A percentile compares a stretch with the other conserved stretches of the same genome.
Evolutionary conservation across 2,329 filamentous ascomycete species (phyloP).

Genomic region (Aspergillus novofumigatus): DNA sequence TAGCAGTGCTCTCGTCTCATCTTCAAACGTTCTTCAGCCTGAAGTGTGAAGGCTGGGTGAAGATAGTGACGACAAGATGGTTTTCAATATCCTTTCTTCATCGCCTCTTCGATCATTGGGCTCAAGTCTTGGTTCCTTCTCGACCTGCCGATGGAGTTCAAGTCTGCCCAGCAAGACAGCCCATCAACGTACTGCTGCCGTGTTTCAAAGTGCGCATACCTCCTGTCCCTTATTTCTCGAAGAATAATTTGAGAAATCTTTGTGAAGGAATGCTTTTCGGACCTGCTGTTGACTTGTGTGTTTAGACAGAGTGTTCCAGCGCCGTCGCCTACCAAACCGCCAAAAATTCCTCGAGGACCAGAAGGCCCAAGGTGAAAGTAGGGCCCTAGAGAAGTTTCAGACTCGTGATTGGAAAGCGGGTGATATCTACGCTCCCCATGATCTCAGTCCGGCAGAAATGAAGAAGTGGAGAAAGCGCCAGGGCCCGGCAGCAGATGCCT

Average conservation of each 20-base stretch:
- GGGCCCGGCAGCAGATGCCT: constrained; percentile 61
- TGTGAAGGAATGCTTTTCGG: not conserved
- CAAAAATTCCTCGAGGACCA: constrained; percentile 34
- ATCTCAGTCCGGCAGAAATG: constrained; percentile 74
- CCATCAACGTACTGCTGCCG: constrained; percentile 17
- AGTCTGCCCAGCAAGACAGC: constrained; percentile 27
- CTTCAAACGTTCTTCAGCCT: not conserved
- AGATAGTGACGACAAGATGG: constrained; percentile 20
- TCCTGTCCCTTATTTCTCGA: not conserved
- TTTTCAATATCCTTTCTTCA: constrained; percentile 25
- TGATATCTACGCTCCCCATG: constrained; percentile 87
- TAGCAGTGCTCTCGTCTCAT: not conserved
- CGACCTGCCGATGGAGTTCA: constrained; percentile 32
- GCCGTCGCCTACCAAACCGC: constrained; percentile 28
- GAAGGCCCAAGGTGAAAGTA: constrained; percentile 34
- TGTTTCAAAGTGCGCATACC: not conserved
- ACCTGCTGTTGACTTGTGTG: constrained; percentile 2
- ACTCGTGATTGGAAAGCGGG: constrained; percentile 69
- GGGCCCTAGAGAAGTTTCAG: constrained; percentile 38
- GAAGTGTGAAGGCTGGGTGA: not conserved
- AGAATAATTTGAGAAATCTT: not conserved
- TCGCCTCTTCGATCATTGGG: constrained; percentile 23
- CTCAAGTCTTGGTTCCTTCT: constrained; percentile 16
- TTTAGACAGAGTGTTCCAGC: constrained; percentile 19
- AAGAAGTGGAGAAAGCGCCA: constrained; percentile 67